These are phyloP conservation scores for Debaryomycetaceae sp. DNA, from an alignment of 1,139 yeast genomes.

Conservation along the genomic window DNA sequence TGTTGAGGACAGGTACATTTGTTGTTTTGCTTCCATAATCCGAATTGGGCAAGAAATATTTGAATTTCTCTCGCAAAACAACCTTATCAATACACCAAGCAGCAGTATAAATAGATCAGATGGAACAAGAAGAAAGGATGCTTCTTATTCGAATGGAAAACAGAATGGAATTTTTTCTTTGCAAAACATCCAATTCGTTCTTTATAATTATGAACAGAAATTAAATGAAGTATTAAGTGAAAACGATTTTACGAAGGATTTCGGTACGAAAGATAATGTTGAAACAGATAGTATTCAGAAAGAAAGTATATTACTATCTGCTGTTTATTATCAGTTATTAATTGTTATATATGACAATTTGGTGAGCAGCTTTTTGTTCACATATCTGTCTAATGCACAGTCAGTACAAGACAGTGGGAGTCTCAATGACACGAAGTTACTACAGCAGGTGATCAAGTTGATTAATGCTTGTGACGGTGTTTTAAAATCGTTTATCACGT, in stretches of 20 bases:
- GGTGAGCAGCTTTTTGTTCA: slow-evolving; percentile 26
- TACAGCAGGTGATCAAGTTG: slow-evolving; percentile 36
- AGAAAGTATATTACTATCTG: slow-evolving; percentile 29
- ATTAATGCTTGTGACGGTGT: slow-evolving; percentile 43
- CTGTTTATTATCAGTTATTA: slow-evolving; percentile 45
- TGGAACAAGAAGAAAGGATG: neutral
- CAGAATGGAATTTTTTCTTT: neutral
- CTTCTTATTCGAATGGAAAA: neutral
- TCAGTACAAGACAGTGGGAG: neutral
- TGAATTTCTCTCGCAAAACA: slow-evolving; percentile 19
- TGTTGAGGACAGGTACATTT: slow-evolving; percentile 32
- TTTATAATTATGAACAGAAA: slow-evolving; percentile 20
- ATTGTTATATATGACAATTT: slow-evolving; percentile 50
- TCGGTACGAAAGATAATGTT: neutral
- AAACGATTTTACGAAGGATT: slow-evolving; percentile 26
- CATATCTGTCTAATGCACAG: neutral
- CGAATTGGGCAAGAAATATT: slow-evolving; percentile 45
- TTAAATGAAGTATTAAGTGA: slow-evolving; percentile 18
- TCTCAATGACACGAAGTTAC: slow-evolving; percentile 16
- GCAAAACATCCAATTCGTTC: slow-evolving; percentile 2
- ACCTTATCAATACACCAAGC: neutral
- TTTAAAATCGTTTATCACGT: slow-evolving; percentile 40
- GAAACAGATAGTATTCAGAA: slow-evolving; percentile 17
- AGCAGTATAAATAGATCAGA: neutral
- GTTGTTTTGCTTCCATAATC: slow-evolving; percentile 37